phyloP scores from a whole-genome alignment of 768 basidiomycete genomes.

The Phaeotremella fagi region DNA sequence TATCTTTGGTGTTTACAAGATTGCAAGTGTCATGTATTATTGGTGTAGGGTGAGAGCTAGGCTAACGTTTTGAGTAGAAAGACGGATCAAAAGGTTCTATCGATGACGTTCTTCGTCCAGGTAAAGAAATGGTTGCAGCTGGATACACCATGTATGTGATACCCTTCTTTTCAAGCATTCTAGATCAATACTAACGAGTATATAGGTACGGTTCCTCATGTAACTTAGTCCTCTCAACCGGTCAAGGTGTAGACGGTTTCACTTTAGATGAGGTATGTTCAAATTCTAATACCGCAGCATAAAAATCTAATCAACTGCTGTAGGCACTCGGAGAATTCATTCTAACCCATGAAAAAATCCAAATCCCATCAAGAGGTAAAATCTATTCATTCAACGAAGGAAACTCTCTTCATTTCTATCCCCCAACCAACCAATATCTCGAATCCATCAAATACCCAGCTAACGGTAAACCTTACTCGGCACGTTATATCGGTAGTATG shows the following conservation, averaged over 20 bases:
- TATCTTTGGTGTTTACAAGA: slow-evolving; percentile 92
- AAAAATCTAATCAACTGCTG: neutral
- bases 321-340: slow-evolving; percentile 91
- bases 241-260: slow-evolving; percentile 94
- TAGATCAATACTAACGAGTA: neutral
- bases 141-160: slow-evolving; percentile 84
- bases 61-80: slow-evolving; percentile 51
- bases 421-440: slow-evolving; percentile 70
- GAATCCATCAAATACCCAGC: slow-evolving; percentile 60
- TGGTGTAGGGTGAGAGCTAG: neutral
- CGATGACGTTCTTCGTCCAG: slow-evolving; percentile 84
- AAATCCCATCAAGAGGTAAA: slow-evolving; percentile 88
- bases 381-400: slow-evolving; percentile 99
- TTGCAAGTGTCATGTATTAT: slow-evolving; percentile 57
- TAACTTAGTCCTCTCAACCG: slow-evolving; percentile 91
- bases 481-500: slow-evolving; percentile 88
- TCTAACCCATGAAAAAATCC: slow-evolving; percentile 94
- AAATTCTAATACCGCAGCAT: neutral
- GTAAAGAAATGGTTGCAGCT: slow-evolving; percentile 94
- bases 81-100: slow-evolving; percentile 73
- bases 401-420: slow-evolving; percentile 96
- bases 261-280: slow-evolving; percentile 71
- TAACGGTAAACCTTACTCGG: slow-evolving; percentile 53
- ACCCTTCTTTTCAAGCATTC: neutral
- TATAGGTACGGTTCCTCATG: slow-evolving; percentile 85